phyloP scores from a whole-genome alignment of 805 yeast genomes.

The Deakozyma indianensis region DNA sequence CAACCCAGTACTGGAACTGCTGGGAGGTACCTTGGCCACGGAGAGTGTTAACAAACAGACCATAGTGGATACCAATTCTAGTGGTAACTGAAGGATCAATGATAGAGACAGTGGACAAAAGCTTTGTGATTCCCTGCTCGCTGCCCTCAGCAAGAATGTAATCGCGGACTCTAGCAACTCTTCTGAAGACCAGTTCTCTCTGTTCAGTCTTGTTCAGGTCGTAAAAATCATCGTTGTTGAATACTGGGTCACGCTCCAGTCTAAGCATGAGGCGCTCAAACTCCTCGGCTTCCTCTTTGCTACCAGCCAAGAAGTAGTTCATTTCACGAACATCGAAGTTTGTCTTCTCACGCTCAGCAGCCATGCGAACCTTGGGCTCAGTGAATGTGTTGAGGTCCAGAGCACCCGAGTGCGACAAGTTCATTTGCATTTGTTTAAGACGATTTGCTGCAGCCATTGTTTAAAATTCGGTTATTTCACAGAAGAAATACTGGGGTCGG shows the following conservation, averaged over 20 bases:
- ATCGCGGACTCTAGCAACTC: slow-evolving; percentile 15
- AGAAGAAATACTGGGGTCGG: background rate
- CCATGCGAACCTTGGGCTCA: slow-evolving; percentile 24
- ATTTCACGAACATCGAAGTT: slow-evolving; percentile 24
- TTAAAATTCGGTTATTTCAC: background rate
- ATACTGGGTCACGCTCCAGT: slow-evolving; percentile 43
- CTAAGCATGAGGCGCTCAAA: slow-evolving; percentile 26
- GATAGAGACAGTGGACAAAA: slow-evolving; percentile 6
- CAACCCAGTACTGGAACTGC: slow-evolving; percentile 66
- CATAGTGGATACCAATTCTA: slow-evolving; percentile 64
- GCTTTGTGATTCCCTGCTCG: slow-evolving; percentile 8
- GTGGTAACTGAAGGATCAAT: slow-evolving; percentile 59
- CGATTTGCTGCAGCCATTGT: no score
- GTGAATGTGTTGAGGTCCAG: slow-evolving; percentile 13
- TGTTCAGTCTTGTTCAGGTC: slow-evolving; percentile 30
- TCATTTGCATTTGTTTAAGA: background rate
- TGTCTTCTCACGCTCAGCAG: slow-evolving; percentile 25
- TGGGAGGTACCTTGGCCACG: slow-evolving; percentile 68
- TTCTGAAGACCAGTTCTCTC: slow-evolving; percentile 24
- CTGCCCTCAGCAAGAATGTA: slow-evolving; percentile 4
- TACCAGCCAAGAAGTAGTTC: slow-evolving; percentile 31
- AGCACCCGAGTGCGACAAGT: background rate
- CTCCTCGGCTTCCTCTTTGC: slow-evolving; percentile 24
- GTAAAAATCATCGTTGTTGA: slow-evolving; percentile 29
- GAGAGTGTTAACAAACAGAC: slow-evolving; percentile 56